Evolutionary conservation across 352 stramenopile species (phyloP), one percentile per base, ranked within the genome.

Genomic region (Phytophthora foliorum): DNA sequence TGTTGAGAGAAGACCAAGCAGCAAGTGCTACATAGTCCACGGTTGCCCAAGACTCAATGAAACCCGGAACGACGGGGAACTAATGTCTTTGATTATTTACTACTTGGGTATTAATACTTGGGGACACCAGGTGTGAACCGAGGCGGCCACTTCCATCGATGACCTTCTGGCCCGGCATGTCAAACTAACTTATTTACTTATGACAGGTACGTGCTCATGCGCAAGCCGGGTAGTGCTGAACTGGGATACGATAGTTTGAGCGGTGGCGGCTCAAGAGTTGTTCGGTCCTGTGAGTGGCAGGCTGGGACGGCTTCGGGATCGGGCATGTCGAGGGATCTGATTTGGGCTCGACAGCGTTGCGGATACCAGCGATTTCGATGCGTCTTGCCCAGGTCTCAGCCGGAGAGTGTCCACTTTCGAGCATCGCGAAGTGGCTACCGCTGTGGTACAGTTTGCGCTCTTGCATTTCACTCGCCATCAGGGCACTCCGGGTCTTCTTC

Each of bases 291-390:
- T 62, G 41, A 22, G 41, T 7, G 5, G 29, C 52, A 55, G 48
- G 14, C n/a, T 62, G 19, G 9, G 63, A 63, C 13, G 22, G 44
- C 38, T 74, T 69, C 38, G 24, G 13, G 11, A 32, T 48, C 24
- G 57, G 24, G n/a, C 17, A 32, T 6, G 54, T 52, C 1, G 44
- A 25, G 21, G 48, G 36, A 42, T 45, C 7, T 49, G 34, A 17
- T 4, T 58, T 65, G 7, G 41, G 10, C n/a, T 49, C 62, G 2
- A 19, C 34, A 25, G 48, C 24, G 14, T 54, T 63, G 46, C 48
- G 71, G 25, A 89, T 82, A 1, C 82, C 78, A 2, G 84, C 80
- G 63, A 92, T 90, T 74, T 90, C 81, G 53, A 92, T 64, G 4
- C 82, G 84, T 36, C 72, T 81, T 1, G 69, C 80, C 76, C 77